Evolutionary conservation across 495 filamentous ascomycete genomes (phyloP), one percentile per base, ranked within the genome.

Genomic region (Tuber microsphaerosporum): DNA sequence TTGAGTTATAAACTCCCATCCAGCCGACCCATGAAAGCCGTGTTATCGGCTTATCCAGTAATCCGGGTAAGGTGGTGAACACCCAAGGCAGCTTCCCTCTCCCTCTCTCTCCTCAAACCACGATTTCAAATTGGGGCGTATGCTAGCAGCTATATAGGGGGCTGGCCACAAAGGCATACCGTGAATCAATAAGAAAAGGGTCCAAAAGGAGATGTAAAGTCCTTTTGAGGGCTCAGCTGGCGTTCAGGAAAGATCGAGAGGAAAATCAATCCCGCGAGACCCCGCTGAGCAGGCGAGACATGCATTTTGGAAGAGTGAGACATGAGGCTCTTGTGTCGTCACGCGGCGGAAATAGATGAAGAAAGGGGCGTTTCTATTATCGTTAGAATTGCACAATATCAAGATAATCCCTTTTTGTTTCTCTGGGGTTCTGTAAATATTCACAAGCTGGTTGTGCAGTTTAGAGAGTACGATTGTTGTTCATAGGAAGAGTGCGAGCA

Each of bases 1-100:
- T 77, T 72, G 73, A 75, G 75, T 77, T 77, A 42, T 71, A 77
- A 71, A 73, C 69, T 65, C 61, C 61, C 44, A 41, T 72, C 70
- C 41, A 79, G 74, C 76, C 51, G 14, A 26, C 22, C 74, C 56
- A 56, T 73, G 77, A 75, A 72, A 73, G 56, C 39, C 31, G 73
- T 75, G 51, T 71, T 70, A 71, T 73, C 71, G 65, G 72, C 73
- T 76, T 48, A 44, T 69, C 48, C 69, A 73, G 69, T 45, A 34
- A 71, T 70, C 73, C 48, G 14, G 56, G 5, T 2, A 17, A 31
- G 56, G 56, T 34, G 26, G 56, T n/a, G 12, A 26, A 65, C 56
- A 34, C 26, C 56, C 34, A 34, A 65, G 12, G 26, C 26, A 65
- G 26, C n/a, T 26, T 34, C 26, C 26, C 56, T 34, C 56, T 34